Evolutionary conservation across 208 protist species (phyloP).

Genomic region (Trypanosomatidae sp.): DNA sequence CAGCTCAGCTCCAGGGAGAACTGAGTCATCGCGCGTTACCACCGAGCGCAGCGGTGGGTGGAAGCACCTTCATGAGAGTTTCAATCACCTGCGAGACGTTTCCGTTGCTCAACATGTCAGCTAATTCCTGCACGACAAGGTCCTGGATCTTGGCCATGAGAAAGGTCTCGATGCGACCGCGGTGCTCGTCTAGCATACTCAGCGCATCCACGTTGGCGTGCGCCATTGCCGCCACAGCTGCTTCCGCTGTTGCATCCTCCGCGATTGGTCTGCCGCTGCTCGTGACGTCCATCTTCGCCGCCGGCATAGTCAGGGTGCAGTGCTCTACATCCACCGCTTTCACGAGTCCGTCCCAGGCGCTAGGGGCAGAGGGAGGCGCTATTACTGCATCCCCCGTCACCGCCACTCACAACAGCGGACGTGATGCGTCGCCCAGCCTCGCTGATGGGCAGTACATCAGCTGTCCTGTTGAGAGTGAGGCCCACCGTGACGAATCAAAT

Average conservation of each 20-base stretch:
- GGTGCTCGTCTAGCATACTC: not conserved
- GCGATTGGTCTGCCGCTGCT: not conserved
- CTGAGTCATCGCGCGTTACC: slow-evolving; percentile 1
- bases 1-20: not conserved
- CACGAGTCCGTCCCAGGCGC: not conserved
- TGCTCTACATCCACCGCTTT: not conserved
- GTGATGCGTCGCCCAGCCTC: slow-evolving; percentile 46
- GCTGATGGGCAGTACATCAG: slow-evolving; percentile 51
- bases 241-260: not conserved
- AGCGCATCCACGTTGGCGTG: not conserved
- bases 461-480: slow-evolving; percentile 40
- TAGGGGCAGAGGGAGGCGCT: not conserved
- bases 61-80: slow-evolving; percentile 12
- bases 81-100: slow-evolving; percentile 42
- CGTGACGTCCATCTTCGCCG: not conserved
- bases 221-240: not conserved
- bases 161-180: slow-evolving; percentile 13
- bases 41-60: slow-evolving; percentile 16
- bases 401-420: slow-evolving; percentile 38
- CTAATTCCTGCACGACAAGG: slow-evolving; percentile 44
- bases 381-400: slow-evolving; percentile 15
- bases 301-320: not conserved
- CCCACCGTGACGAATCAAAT: slow-evolving; percentile 50
- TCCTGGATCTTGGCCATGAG: slow-evolving; percentile 25
- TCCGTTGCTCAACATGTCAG: slow-evolving; percentile 40